These are phyloP conservation scores for Inonotus hispidus DNA, from an alignment of 1,284 basidiomycete genomes.

Conservation along the genomic window DNA sequence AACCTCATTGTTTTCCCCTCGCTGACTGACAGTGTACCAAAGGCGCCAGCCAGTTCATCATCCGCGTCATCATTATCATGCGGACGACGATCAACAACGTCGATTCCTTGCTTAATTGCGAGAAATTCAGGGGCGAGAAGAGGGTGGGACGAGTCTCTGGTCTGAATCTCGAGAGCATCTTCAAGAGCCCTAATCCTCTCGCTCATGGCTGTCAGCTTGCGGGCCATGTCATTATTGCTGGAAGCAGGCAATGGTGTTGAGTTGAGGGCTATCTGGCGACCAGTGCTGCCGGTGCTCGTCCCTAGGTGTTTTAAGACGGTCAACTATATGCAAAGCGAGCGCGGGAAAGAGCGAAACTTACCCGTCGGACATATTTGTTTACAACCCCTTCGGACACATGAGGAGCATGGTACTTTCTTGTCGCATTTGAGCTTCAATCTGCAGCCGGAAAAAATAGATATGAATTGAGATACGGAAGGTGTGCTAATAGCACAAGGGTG, in stretches of 20 bases:
- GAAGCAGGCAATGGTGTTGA: neutral
- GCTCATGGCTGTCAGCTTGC: constrained; percentile 13
- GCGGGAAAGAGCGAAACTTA: neutral
- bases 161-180: constrained; percentile 12
- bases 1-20: constrained; percentile 1
- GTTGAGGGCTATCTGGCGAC: neutral
- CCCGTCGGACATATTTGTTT: constrained; percentile 12
- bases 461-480: neutral
- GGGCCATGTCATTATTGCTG: neutral
- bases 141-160: constrained; percentile 20
- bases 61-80: neutral
- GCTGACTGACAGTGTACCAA: constrained; percentile 7
- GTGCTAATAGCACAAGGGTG: neutral
- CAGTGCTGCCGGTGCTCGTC: neutral
- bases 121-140: constrained; percentile 24
- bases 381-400: constrained; percentile 13
- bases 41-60: neutral
- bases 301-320: neutral
- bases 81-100: constrained; percentile 20
- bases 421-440: constrained; percentile 15
- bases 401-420: constrained; percentile 17
- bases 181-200: constrained; percentile 17
- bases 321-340: neutral
- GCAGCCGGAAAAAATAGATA: neutral
- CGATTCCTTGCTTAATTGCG: constrained; percentile 20